A percentile compares a stretch with the other conserved stretches of the same genome.
Conservation (phyloP, 345 rosid species). For the Arabidopsis thaliana region TAIR10.1 NC_003075.7:18358501-18359000, state of each 20-base stretch:
- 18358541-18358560: conserved; percentile 40
- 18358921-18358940: not conserved
- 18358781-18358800: not conserved
- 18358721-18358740: conserved; percentile 3
- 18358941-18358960: not conserved
- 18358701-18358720: conserved; percentile 20
- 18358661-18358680: no score
- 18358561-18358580: conserved; percentile 45
- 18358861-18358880: conserved; percentile 18
- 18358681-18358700: conserved; percentile 1
- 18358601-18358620: conserved; percentile 32
- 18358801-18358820: conserved; percentile 11
- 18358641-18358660: not conserved
- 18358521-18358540: conserved; percentile 9
- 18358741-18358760: not conserved
- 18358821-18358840: not conserved
- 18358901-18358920: conserved; percentile 27
- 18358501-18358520: not conserved
- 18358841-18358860: conserved; percentile 20
- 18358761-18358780: not conserved
- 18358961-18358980: no score
- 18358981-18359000: no score
- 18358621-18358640: conserved; percentile 29
- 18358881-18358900: conserved; percentile 15
- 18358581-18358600: conserved; percentile 48